Evolutionary conservation across 805 yeast genomes (phyloP).

Genomic region (Suhomyces emberorum): DNA sequence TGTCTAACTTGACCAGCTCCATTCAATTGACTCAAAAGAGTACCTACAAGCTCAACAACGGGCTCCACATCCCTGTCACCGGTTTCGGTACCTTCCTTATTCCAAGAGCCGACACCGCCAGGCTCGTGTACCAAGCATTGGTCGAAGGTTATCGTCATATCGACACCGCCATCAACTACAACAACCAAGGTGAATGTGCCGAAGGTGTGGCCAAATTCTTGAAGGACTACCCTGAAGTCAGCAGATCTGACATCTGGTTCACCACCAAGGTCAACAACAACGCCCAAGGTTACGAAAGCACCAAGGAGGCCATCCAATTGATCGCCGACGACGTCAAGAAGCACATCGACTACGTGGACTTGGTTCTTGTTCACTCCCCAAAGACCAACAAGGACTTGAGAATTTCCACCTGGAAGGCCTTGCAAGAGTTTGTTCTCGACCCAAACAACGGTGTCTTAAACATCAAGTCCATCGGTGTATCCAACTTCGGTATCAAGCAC

Average conservation of each 20-base stretch:
- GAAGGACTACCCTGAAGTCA: conserved; percentile 36
- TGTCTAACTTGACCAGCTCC: conserved; percentile 35
- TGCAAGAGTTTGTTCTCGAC: conserved; percentile 61
- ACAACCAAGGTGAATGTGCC: conserved; percentile 60
- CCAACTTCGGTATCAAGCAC: conserved; percentile 64
- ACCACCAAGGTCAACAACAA: conserved; percentile 32
- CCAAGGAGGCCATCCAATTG: conserved; percentile 26
- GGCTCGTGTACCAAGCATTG: conserved; percentile 55
- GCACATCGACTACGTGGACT: conserved; percentile 37
- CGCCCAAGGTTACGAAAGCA: conserved; percentile 35
- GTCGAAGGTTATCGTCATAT: conserved; percentile 68
- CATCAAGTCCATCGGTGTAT: conserved; percentile 64
- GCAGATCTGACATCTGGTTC: conserved; percentile 34
- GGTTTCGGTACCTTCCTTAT: conserved; percentile 55
- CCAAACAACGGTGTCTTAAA: conserved; percentile 44
- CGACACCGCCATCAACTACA: conserved; percentile 68
- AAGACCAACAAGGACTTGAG: conserved; percentile 35
- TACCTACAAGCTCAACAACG: conserved; percentile 50
- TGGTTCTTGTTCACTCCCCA: conserved; percentile 54
- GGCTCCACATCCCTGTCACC: conserved; percentile 51
- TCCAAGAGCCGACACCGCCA: conserved; percentile 34
- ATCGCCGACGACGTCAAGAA: conserved; percentile 31
- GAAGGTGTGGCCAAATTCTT: conserved; percentile 56
- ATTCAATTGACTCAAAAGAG: conserved; percentile 33
- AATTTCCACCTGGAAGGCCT: conserved; percentile 64